Conservation (phyloP, 805 yeast genomes). For the Lipomyces oligophaga region DNA sequence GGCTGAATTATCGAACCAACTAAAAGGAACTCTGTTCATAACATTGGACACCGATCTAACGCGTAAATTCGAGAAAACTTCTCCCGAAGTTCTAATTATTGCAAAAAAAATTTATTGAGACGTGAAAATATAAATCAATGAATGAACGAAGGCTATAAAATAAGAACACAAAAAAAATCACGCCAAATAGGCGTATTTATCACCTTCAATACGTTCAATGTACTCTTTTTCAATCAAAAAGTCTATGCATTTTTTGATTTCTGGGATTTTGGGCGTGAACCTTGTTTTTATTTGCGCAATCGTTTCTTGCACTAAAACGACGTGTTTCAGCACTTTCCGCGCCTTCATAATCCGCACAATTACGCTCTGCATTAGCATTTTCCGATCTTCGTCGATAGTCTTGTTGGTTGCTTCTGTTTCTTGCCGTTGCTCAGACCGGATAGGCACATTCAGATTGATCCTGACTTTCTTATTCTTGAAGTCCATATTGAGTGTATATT, state of each 20-base stretch:
- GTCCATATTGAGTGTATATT: slow-evolving; percentile 68
- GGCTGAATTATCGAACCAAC: too few species aligned
- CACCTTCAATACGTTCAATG: slow-evolving; percentile 67
- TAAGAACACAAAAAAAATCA: too few species aligned
- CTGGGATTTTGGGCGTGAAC: slow-evolving; percentile 80
- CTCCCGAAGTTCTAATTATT: too few species aligned
- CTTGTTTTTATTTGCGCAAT: slow-evolving; percentile 77
- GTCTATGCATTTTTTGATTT: slow-evolving; percentile 83
- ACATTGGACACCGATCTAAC: too few species aligned
- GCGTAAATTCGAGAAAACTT: too few species aligned
- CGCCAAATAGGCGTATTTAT: slow-evolving; percentile 77
- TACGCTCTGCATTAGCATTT: slow-evolving; percentile 82
- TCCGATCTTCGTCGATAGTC: slow-evolving; percentile 83
- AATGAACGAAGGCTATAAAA: too few species aligned
- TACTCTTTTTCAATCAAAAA: slow-evolving; percentile 81
- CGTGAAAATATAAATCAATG: too few species aligned
- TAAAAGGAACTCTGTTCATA: too few species aligned
- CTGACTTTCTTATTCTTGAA: slow-evolving; percentile 80
- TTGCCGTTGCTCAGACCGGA: slow-evolving; percentile 56
- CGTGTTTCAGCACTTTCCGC: slow-evolving; percentile 72
- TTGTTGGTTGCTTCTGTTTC: slow-evolving; percentile 71
- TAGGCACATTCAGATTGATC: slow-evolving; percentile 65
- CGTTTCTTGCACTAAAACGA: slow-evolving; percentile 78
- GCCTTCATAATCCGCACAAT: slow-evolving; percentile 97
- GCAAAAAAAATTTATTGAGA: too few species aligned